A percentile compares a stretch with the other conserved stretches of the same genome.
These are phyloP conservation scores for Magnusiomyces ingens DNA, from an alignment of 1,139 yeast genomes.

Conservation along the genomic window DNA sequence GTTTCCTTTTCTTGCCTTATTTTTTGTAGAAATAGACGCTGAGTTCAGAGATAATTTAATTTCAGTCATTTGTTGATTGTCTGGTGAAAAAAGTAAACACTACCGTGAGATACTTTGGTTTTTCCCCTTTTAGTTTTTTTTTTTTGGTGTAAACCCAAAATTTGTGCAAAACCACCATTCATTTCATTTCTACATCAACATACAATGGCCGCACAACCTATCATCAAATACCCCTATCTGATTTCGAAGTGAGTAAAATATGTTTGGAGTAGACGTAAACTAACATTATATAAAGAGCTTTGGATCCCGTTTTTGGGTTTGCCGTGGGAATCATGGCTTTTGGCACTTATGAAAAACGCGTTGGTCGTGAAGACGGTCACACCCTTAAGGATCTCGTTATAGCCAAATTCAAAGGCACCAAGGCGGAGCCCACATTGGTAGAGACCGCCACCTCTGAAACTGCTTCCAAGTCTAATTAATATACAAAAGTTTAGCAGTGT, in stretches of 20 bases:
- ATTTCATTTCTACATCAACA: background rate
- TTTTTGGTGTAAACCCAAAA: background rate
- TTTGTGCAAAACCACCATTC: background rate
- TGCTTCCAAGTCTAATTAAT: too few relatives aligned
- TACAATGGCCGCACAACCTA: background rate
- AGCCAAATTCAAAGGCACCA: background rate
- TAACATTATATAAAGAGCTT: slow-evolving; percentile 4
- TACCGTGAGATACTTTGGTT: background rate
- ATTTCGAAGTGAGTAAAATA: slow-evolving; percentile 14
- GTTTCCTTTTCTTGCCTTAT: too few relatives aligned
- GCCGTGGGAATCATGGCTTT: slow-evolving; percentile 15
- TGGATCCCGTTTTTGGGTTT: slow-evolving; percentile 16
- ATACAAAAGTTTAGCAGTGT: too few relatives aligned
- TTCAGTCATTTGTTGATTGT: too few relatives aligned
- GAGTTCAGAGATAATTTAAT: too few relatives aligned
- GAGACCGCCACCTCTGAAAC: too few relatives aligned
- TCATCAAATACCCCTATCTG: slow-evolving; percentile 13
- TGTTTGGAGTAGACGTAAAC: background rate
- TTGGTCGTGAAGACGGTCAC: slow-evolving; percentile 17
- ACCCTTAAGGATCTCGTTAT: slow-evolving; percentile 9
- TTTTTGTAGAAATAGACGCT: too few relatives aligned
- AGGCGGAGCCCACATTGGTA: too few relatives aligned
- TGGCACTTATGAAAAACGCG: slow-evolving; percentile 14
- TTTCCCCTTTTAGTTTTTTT: background rate
- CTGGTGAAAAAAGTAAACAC: too few relatives aligned